Percentiles rank a stretch among this genome's conserved stretches.
Conservation (phyloP, 805 yeast genomes). For the Kregervanrija delftensis region DNA sequence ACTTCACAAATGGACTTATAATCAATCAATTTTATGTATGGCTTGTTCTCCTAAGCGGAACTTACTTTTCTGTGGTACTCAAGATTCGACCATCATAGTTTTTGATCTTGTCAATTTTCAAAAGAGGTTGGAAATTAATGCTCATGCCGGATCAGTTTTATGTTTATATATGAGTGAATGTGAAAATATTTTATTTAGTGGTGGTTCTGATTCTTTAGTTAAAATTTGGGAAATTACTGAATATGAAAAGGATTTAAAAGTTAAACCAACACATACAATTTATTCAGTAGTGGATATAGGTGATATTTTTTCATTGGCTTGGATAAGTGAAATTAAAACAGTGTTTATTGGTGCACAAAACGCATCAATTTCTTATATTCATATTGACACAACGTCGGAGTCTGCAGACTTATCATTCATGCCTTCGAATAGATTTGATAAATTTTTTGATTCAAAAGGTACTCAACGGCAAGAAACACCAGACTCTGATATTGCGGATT, state of each 20-base stretch:
- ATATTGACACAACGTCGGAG: conserved; percentile 23
- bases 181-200: conserved; percentile 65
- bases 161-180: conserved; percentile 51
- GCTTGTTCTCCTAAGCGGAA: conserved; percentile 52
- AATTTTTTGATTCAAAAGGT: conserved; percentile 85
- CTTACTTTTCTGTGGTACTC: conserved; percentile 82
- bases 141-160: conserved; percentile 71
- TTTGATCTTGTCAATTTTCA: conserved; percentile 63
- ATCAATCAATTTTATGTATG: conserved; percentile 67
- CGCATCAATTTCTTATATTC: conserved; percentile 77
- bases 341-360: conserved; percentile 88
- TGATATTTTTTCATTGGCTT: conserved; percentile 79
- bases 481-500: conserved; percentile 12
- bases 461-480: conserved; percentile 18
- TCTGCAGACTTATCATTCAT: conserved; percentile 30
- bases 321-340: conserved; percentile 52
- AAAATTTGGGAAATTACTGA: conserved; percentile 70
- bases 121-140: conserved; percentile 42
- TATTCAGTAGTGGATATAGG: conserved; percentile 87
- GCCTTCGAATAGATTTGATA: conserved; percentile 68
- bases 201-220: conserved; percentile 84
- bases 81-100: conserved; percentile 70
- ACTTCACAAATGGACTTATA: conserved; percentile 71
- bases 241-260: conserved; percentile 3
- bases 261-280: conserved; percentile 53